Evolutionary conservation across 345 rosid genomes (phyloP), one percentile per base, ranked within the genome.

Genomic region (Melastoma malabathricum): DNA sequence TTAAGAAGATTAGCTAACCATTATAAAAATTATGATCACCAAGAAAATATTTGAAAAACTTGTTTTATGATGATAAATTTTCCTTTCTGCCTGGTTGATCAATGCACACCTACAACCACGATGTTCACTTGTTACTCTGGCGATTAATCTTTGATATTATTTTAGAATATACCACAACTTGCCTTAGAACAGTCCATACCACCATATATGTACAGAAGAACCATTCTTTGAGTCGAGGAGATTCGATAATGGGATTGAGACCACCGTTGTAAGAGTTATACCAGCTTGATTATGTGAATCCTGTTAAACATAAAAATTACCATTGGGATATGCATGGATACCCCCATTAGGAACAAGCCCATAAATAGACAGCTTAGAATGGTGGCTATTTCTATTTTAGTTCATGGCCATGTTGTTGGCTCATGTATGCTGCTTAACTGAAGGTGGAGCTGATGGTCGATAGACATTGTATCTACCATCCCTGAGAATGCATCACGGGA

Each of bases 281-380:
- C 99, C 99, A 66, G 97, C 97, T 75, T 93, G 99, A 62, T 85
- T 93, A 68, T 93, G 95, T 38, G 75, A 17, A 59, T 93, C 97
- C 99, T 93, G 81, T 3, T 18, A 44, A n/a, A 25, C 38, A 38
- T 1, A 38, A 13, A 31, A 16, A 52, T 38, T 18, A 51, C 31
- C 12, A 22, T 17, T 31, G 39, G 90, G 67, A 57, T 70, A 68
- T 67, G 67, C 50, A 58, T 70, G 84, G 54, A 63, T 77, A 57
- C 85, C 77, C 22, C 64, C n/a, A n/a, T n/a, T n/a, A n/a, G n/a
- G 84, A 31, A 81, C 90, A 61, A 74, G 57, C 57, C 89, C 87
- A 52, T 82, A 61, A 52, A 69, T 78, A 59, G 95, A 58, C 75
- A 79, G 34, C 69, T 71, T 80, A 54, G 89, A 44, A 64, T 80